A percentile compares a stretch with the other conserved stretches of the same genome.
These are phyloP conservation scores for Pythium utonaiense DNA, from an alignment of 352 stramenopile species.

Conservation along the genomic window DNA sequence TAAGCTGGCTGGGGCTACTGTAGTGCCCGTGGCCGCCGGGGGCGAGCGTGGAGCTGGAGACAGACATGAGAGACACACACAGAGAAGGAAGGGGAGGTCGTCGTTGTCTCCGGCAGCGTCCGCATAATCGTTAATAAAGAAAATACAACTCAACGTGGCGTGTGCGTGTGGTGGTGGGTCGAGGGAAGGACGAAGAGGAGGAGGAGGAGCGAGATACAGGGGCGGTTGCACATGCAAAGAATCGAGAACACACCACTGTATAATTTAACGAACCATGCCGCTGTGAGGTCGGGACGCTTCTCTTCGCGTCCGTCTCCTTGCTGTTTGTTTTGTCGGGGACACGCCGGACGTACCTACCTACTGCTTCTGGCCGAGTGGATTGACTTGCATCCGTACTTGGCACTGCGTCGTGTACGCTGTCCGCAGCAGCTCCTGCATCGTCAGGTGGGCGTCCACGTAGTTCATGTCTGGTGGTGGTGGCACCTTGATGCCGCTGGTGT, in stretches of 20 bases:
- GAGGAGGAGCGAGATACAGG: not conserved
- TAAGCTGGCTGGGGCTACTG: constrained; percentile 7
- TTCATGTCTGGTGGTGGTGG: constrained; percentile 59
- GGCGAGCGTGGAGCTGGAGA: too few relatives aligned
- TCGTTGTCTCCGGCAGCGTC: not conserved
- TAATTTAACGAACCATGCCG: constrained; percentile 26
- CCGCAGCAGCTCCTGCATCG: constrained; percentile 81
- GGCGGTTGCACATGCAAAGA: not conserved
- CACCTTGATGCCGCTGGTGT: constrained; percentile 29
- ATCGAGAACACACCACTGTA: constrained; percentile 18
- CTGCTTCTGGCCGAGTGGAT: constrained; percentile 30
- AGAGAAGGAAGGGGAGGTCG: not conserved
- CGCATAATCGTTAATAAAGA: constrained; percentile 1
- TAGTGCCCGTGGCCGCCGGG: too few relatives aligned
- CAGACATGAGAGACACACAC: too few relatives aligned
- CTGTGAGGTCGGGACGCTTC: too few relatives aligned
- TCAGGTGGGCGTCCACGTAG: constrained; percentile 55
- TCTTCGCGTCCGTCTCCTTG: too few relatives aligned
- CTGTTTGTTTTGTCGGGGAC: too few relatives aligned
- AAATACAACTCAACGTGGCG: not conserved
- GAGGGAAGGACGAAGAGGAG: too few relatives aligned
- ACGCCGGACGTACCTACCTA: not conserved
- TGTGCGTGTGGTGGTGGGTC: too few relatives aligned
- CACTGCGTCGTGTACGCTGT: constrained; percentile 82
- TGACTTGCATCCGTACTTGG: constrained; percentile 80